Evolutionary conservation across 768 basidiomycete species (phyloP).

Genomic region (Tricholoma sp.): DNA sequence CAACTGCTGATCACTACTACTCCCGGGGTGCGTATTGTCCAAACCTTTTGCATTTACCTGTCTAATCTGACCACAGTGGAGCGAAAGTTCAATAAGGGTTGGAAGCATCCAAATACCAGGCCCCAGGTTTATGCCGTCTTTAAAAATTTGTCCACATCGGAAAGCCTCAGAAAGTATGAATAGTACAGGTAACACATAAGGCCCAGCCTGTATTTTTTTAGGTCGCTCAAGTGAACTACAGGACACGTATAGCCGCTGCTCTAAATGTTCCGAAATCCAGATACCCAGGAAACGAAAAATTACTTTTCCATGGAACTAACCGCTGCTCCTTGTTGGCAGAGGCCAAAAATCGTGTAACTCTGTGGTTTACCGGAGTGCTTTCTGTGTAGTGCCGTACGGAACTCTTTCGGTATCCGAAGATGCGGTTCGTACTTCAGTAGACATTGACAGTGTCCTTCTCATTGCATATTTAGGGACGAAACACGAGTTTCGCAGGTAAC

Average conservation of each 20-base stretch:
- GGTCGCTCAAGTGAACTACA: slow-evolving; percentile 10
- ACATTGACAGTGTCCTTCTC: not conserved
- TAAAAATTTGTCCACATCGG: slow-evolving; percentile 10
- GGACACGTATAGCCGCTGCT: slow-evolving; percentile 25
- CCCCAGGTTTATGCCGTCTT: slow-evolving; percentile 15
- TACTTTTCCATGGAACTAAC: slow-evolving; percentile 67
- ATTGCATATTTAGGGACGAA: slow-evolving; percentile 36
- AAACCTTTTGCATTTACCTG: not conserved
- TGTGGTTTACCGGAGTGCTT: slow-evolving; percentile 49
- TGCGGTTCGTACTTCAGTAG: slow-evolving; percentile 42
- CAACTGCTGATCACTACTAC: slow-evolving; percentile 28
- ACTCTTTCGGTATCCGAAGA: slow-evolving; percentile 54
- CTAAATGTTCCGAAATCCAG: slow-evolving; percentile 15
- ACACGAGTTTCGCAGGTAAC: slow-evolving; percentile 48
- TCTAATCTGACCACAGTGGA: slow-evolving; percentile 10
- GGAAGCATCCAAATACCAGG: slow-evolving; percentile 15
- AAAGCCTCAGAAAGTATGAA: slow-evolving; percentile 10
- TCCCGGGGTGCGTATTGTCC: slow-evolving; percentile 32
- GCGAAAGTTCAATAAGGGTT: slow-evolving; percentile 14
- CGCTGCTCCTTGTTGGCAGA: slow-evolving; percentile 57
- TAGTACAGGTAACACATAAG: slow-evolving; percentile 11
- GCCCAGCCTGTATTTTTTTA: not conserved
- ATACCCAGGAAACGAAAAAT: slow-evolving; percentile 44
- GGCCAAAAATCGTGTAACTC: slow-evolving; percentile 35
- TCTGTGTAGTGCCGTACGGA: slow-evolving; percentile 52